Evolutionary conservation across 2,329 filamentous ascomycete genomes (phyloP), one percentile per base, ranked within the genome.

Genomic region (Cladosporium phlei): DNA sequence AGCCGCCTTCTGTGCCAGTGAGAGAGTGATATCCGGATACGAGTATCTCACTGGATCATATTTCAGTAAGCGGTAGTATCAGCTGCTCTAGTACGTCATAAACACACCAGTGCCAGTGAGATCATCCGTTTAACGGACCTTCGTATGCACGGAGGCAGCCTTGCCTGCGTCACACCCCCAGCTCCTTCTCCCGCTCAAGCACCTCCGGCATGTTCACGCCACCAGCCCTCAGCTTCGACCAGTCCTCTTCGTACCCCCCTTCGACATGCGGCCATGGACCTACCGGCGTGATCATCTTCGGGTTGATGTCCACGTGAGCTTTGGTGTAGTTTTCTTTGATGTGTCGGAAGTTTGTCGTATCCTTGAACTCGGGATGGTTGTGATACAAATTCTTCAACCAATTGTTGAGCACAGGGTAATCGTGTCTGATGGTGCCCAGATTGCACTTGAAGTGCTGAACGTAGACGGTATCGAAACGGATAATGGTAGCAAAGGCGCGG

Each of bases 291-390:
- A 84, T 83, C 1, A 71, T 74, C 32, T 72, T 69, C 1, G 79
- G 80, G 53, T 83, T 83, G 49, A 83, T 75, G 50, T 76, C 74
- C 3, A 54, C 55, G 55, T 83, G 79, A 47, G 73, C 78, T 64
- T 83, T 83, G 10, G 79, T 77, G 51, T 79, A 78, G 52, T 81
- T 83, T 60, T 85, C 81, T 64, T 85, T 85, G 59, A 85, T 85
- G 56, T 85, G 81, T 51, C 65, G 74, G 53, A 85, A 85, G 51
- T 85, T 69, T 0, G 81, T 85, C 12, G 76, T 80, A 54, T 78
- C 75, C 48, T 61, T 71, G 51, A 79, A 80, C 0, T 72, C 77
- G 1, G 76, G 69, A 24, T 61, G 57, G 48, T 76, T 73, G 71
- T 75, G 80, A 63, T 82, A 83, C 59, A 81, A 57, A 25, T 70